Evolutionary conservation across 768 basidiomycete genomes (phyloP), one percentile per base, ranked within the genome.

Genomic region (Artomyces pyxidatus): DNA sequence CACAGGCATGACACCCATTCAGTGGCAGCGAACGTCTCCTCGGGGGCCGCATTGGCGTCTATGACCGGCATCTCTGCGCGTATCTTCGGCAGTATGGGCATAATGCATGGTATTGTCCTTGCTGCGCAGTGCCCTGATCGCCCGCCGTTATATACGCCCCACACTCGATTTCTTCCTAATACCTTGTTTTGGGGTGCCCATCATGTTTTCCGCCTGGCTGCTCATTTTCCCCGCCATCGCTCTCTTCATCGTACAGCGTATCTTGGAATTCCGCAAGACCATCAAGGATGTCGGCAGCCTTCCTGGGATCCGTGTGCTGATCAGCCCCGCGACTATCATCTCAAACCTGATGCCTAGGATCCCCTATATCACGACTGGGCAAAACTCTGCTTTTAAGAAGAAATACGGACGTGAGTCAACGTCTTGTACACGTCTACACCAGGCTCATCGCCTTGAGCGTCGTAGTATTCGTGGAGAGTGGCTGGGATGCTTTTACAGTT

Each of bases 391-490:
- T 4, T 7, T 35, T 35, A 12, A 35, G 32, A 35, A 35, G 12
- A 35, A 17, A 7, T 35, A 14, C 7, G 14, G 17, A 35, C 14
- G 32, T 35, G 32, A 12, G 32, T n/a, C n/a, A n/a, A n/a, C 32
- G n/a, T n/a, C n/a, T n/a, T n/a, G n/a, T n/a, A n/a, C n/a, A n/a
- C n/a, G n/a, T n/a, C n/a, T n/a, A n/a, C n/a, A n/a, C n/a, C n/a
- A n/a, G n/a, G n/a, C n/a, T n/a, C n/a, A n/a, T n/a, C n/a, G n/a
- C n/a, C n/a, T n/a, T n/a, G n/a, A n/a, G n/a, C n/a, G n/a, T n/a
- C 16, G 17, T 30, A 54, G 53, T 27, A 10, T 52, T 52, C 17
- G 29, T 16, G 2, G 10, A 26, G 2, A 42, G 42, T 12, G 53
- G 53, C 27, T 21, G 26, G 38, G 53, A 54, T 9, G 47, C 47